These are phyloP conservation scores for Paxillus involutus DNA, from an alignment of 768 basidiomycete genomes.

Conservation along the genomic window DNA sequence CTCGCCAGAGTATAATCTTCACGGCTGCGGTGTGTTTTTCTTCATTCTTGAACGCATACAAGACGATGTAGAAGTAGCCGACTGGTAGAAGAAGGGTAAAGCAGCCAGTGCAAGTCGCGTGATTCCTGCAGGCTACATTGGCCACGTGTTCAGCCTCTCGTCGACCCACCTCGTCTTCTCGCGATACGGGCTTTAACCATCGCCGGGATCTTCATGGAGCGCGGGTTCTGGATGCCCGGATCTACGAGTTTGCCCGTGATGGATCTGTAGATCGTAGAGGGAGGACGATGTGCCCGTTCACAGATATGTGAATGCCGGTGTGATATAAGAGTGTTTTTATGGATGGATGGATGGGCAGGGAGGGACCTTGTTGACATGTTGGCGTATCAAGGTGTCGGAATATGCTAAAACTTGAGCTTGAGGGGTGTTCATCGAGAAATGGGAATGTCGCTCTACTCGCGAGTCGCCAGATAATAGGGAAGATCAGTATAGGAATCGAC, in stretches of 20 bases:
- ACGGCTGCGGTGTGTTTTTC: slow-evolving; percentile 25
- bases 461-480: too few relatives aligned
- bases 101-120: background rate
- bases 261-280: slow-evolving; percentile 63
- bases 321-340: too few relatives aligned
- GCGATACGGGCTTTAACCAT: slow-evolving; percentile 43
- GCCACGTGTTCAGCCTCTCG: slow-evolving; percentile 60
- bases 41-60: slow-evolving; percentile 37
- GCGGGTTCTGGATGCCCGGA: slow-evolving; percentile 39
- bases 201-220: slow-evolving; percentile 56
- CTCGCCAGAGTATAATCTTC: slow-evolving; percentile 56
- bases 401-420: too few relatives aligned
- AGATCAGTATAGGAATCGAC: too few relatives aligned
- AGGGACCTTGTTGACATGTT: too few relatives aligned
- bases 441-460: too few relatives aligned
- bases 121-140: slow-evolving; percentile 49
- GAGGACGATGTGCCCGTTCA: slow-evolving; percentile 40
- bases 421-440: too few relatives aligned
- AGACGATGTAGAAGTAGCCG: slow-evolving; percentile 41
- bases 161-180: slow-evolving; percentile 61
- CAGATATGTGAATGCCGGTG: too few relatives aligned
- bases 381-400: too few relatives aligned
- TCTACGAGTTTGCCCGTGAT: slow-evolving; percentile 50
- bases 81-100: slow-evolving; percentile 1
- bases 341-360: background rate